Evolutionary conservation across 2,329 filamentous ascomycete species (phyloP).

Genomic region (Ophiostoma quercus): DNA sequence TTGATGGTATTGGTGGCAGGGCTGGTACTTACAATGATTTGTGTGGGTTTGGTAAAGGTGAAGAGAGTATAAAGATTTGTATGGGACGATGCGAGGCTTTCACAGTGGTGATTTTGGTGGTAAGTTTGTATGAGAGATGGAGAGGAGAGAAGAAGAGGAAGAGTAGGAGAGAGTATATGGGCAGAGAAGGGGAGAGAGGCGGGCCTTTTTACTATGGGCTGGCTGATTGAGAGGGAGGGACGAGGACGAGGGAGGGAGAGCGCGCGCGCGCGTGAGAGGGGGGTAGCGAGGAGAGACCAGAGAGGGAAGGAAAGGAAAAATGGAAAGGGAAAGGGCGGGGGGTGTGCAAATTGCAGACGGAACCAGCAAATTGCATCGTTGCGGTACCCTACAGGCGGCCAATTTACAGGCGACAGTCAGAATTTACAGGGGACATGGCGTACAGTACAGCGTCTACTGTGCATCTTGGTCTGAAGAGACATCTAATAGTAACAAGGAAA

Average conservation of each 20-base stretch:
- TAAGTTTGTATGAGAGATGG: constrained; percentile 54
- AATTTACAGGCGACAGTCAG: background rate
- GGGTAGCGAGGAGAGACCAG: constrained; percentile 10
- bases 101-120: constrained; percentile 40
- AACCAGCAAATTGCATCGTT: background rate
- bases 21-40: constrained; percentile 51
- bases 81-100: constrained; percentile 38
- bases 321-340: background rate
- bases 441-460: constrained; percentile 9
- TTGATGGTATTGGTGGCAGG: constrained; percentile 36
- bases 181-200: constrained; percentile 49
- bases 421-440: background rate
- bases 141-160: constrained; percentile 45
- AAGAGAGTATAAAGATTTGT: constrained; percentile 38
- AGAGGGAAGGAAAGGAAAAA: constrained; percentile 10
- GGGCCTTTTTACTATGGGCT: constrained; percentile 58
- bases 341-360: constrained; percentile 27
- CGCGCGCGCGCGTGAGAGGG: constrained; percentile 17
- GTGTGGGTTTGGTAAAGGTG: constrained; percentile 38
- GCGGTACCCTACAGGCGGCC: background rate
- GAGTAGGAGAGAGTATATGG: constrained; percentile 55
- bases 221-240: constrained; percentile 51
- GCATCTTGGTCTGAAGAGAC: background rate
- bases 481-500: background rate
- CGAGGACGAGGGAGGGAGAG: background rate